Evolutionary conservation across 2,329 filamentous ascomycete genomes (phyloP), one percentile per base, ranked within the genome.

Genomic region (Fusarium sp.): DNA sequence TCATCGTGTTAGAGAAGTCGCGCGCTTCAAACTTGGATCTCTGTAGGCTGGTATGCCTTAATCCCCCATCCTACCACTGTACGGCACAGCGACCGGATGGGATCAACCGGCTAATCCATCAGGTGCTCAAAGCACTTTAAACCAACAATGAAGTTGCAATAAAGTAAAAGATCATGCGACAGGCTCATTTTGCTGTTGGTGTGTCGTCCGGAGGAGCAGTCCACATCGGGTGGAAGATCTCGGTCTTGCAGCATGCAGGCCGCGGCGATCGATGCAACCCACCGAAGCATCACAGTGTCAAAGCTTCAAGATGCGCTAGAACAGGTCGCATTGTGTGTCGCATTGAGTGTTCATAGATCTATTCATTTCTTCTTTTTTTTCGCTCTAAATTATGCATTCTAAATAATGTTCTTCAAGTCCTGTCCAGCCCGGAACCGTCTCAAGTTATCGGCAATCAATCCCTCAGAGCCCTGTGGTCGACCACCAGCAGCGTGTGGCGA

Each of bases 401-500:
- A 74, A 50, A 77, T 74, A 16, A 72, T 51, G 85, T 91, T 91
- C 81, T 82, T 87, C 74, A 91, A 71, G 60, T 81, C 74, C 80
- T 90, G 87, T 1, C 83, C 83, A 1, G 88, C 87, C 68, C 88
- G 68, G 73, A 89, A 88, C 67, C 83, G 80, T 68, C 87, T 81
- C 77, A 91, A 69, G 70, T 91, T 91, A 62, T 87, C 83, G 40
- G 85, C 84, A 66, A 90, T 88, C 73, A 91, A 77, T 6, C 71
- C 81, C 80, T 90, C 87, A 0, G 84, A 81, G 4, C 84, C 87
- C 77, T 89, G 87, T 4, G 89, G 89, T 63, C 89, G 77, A 0
- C 87, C 87, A 3, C 87, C 87, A 0, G 87, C 87, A 0, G 86
- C 85, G 67, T 89, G 86, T 0, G 86, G 86, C 57, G 84, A 87